Evolutionary conservation across 345 rosid species (phyloP).

Genomic region (Xanthoceras sorbifolium): DNA sequence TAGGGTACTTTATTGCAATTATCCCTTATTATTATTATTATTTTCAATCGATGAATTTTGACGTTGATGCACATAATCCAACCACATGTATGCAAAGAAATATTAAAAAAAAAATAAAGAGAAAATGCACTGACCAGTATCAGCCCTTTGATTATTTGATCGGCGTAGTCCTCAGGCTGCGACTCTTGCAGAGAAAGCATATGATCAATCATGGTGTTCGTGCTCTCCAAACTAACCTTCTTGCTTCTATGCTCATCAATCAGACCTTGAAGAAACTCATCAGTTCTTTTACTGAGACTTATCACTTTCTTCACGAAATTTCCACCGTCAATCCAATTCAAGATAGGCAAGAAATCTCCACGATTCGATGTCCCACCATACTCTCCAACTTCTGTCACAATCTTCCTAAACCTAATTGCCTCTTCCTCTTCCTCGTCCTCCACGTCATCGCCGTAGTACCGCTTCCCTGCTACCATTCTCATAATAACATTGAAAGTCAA

Average conservation of each 20-base stretch:
- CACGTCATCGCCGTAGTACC: conserved; percentile 47
- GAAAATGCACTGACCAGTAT: conserved; percentile 22
- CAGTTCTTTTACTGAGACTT: conserved; percentile 31
- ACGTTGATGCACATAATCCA: too few relatives aligned
- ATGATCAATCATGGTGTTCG: conserved; percentile 46
- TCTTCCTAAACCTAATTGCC: conserved; percentile 34
- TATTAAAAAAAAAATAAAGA: not conserved
- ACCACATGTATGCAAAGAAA: too few relatives aligned
- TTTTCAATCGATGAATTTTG: too few relatives aligned
- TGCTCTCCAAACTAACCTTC: not conserved
- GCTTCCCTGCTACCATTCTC: conserved; percentile 54
- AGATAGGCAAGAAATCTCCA: conserved; percentile 39
- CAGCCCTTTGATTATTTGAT: conserved; percentile 58
- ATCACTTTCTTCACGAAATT: conserved; percentile 35
- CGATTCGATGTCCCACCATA: conserved; percentile 27
- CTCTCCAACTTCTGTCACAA: conserved; percentile 21
- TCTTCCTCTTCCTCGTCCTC: conserved; percentile 36
- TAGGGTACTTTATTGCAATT: too few relatives aligned
- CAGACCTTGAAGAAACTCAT: conserved; percentile 43
- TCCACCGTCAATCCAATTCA: conserved; percentile 31
- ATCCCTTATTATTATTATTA: too few relatives aligned
- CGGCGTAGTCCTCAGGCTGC: conserved; percentile 46
- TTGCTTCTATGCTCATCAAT: conserved; percentile 43
- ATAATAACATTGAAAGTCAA: conserved; percentile 29
- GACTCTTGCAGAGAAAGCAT: conserved; percentile 47